These are phyloP conservation scores for Eucalyptus erythrocorys DNA, from an alignment of 345 rosid species.

Conservation along the genomic window DNA sequence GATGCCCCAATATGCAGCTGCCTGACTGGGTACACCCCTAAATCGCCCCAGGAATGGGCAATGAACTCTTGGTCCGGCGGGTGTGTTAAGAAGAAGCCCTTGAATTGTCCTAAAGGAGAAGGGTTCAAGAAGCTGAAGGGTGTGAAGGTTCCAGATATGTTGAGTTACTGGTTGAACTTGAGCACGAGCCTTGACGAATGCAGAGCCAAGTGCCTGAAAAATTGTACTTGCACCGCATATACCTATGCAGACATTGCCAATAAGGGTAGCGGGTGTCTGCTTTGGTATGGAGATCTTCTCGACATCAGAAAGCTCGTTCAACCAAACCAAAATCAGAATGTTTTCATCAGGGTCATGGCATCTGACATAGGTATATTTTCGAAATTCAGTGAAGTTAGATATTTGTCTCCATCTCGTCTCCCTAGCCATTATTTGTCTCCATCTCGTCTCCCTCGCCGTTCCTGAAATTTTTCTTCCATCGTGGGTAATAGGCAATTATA, in stretches of 20 bases:
- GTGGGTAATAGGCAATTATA: neutral
- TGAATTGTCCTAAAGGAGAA: neutral
- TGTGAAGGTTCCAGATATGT: conserved; percentile 9
- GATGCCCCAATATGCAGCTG: neutral
- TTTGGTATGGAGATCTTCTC: conserved; percentile 28
- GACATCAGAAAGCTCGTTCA: conserved; percentile 2
- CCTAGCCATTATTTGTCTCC: neutral
- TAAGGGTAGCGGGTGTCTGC: conserved; percentile 36
- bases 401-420: neutral
- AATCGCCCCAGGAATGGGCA: neutral
- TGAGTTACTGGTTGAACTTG: neutral
- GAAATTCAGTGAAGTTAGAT: neutral
- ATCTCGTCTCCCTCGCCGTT: neutral
- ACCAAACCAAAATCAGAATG: conserved; percentile 6
- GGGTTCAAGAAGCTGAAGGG: conserved; percentile 7
- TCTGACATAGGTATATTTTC: conserved; percentile 6
- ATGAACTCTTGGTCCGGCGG: neutral
- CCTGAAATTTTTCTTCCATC: neutral
- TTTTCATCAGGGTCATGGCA: conserved; percentile 8
- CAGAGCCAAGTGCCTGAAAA: conserved; percentile 12
- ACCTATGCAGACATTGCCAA: conserved; percentile 13
- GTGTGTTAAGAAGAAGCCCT: neutral
- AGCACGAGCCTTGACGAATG: conserved; percentile 16
- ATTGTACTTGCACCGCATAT: conserved; percentile 42
- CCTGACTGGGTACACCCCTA: neutral